A percentile compares a stretch with the other conserved stretches of the same genome.
These are phyloP conservation scores for Simplicillium sp. DNA, from an alignment of 2,329 filamentous ascomycete species.

Conservation along the genomic window DNA sequence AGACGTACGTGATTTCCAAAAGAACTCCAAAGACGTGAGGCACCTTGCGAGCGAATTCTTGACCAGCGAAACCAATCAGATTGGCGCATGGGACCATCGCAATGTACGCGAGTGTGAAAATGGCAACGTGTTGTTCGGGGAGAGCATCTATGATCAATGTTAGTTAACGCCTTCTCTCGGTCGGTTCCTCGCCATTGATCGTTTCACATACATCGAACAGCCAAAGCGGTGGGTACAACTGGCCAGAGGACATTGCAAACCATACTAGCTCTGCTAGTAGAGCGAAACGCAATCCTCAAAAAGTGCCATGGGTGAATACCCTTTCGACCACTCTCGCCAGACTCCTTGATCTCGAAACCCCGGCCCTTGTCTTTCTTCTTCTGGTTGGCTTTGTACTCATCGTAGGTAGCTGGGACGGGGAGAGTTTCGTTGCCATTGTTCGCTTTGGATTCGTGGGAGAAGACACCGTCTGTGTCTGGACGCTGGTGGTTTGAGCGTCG, in stretches of 20 bases:
- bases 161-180: conserved; percentile 3
- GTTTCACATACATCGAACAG: conserved; percentile 24
- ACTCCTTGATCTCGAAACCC: conserved; percentile 12
- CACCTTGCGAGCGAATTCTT: conserved; percentile 72
- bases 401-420: conserved; percentile 17
- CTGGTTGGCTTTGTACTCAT: conserved; percentile 10
- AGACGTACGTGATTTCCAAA: conserved; percentile 44
- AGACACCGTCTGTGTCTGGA: neutral
- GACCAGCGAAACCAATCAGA: conserved; percentile 36
- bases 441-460: neutral
- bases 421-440: conserved; percentile 10
- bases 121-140: conserved; percentile 27
- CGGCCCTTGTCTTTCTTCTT: conserved; percentile 7
- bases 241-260: conserved; percentile 41
- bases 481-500: neutral
- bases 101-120: conserved; percentile 38
- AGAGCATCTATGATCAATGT: conserved; percentile 19
- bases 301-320: conserved; percentile 35
- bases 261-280: conserved; percentile 32
- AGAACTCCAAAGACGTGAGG: conserved; percentile 63
- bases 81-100: conserved; percentile 44
- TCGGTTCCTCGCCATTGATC: neutral
- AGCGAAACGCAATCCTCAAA: conserved; percentile 30
- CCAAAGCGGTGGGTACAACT: conserved; percentile 37
- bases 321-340: conserved; percentile 34